A percentile compares a stretch with the other conserved stretches of the same genome.
These are phyloP conservation scores for Skeletonema grethae DNA, from an alignment of 108 stramenopile genomes.

Conservation along the genomic window DNA sequence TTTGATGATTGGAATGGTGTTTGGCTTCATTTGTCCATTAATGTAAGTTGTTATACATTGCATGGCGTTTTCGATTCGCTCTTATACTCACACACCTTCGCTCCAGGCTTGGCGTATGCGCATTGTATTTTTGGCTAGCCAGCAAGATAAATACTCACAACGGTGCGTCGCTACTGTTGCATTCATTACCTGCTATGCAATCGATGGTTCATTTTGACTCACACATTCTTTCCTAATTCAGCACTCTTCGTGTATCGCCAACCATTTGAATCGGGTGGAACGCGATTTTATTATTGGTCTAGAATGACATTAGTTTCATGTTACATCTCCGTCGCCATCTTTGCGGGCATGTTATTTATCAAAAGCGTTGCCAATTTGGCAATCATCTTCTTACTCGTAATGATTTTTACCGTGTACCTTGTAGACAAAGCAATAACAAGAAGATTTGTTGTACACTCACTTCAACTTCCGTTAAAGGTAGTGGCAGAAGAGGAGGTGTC, in stretches of 20 bases:
- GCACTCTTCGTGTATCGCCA: constrained; percentile 57
- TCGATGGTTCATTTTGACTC: neutral
- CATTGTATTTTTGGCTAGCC: constrained; percentile 55
- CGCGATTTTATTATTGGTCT: constrained; percentile 57
- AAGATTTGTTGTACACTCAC: constrained; percentile 35
- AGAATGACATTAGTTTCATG: constrained; percentile 45
- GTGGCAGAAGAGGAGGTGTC: constrained; percentile 37
- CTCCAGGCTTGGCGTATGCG: constrained; percentile 34
- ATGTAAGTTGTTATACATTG: constrained; percentile 16
- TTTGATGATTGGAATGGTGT: constrained; percentile 46
- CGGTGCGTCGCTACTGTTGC: constrained; percentile 13
- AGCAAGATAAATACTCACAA: constrained; percentile 63
- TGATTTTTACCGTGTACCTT: constrained; percentile 26
- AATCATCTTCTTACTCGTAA: constrained; percentile 24
- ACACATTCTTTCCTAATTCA: neutral
- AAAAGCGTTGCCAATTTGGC: constrained; percentile 20
- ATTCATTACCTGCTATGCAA: neutral
- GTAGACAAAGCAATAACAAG: constrained; percentile 33
- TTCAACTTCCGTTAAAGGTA: constrained; percentile 32
- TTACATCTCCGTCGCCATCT: constrained; percentile 45
- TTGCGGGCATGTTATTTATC: constrained; percentile 36
- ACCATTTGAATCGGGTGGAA: constrained; percentile 60
- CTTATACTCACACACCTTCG: constrained; percentile 12
- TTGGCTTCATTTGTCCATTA: constrained; percentile 37
- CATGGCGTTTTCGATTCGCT: neutral